Percentiles rank a stretch among this genome's conserved stretches.
These are phyloP conservation scores for Cornus suecica DNA, from an alignment of 148 eudicot genomes.

Conservation along the genomic window DNA sequence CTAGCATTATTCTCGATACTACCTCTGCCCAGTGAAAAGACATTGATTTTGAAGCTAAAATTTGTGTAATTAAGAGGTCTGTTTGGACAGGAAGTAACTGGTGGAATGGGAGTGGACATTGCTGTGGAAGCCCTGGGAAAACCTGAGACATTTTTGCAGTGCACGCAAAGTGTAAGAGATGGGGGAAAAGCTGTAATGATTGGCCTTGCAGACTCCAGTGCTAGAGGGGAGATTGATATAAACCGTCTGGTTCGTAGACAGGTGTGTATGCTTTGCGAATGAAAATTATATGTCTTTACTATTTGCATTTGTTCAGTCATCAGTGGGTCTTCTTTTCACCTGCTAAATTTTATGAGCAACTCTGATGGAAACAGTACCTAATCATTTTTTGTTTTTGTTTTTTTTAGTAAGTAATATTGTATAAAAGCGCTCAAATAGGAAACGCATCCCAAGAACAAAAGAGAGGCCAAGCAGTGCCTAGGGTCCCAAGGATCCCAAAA, in stretches of 20 bases:
- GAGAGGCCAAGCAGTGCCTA: too few species aligned
- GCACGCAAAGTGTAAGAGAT: constrained; percentile 93
- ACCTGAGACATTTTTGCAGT: constrained; percentile 75
- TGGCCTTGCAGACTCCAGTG: constrained; percentile 71
- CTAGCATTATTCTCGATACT: neutral
- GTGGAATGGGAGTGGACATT: constrained; percentile 89
- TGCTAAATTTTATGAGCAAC: neutral
- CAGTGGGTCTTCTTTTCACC: neutral
- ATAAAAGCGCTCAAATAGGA: too few species aligned
- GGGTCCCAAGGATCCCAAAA: too few species aligned
- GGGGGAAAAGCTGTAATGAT: constrained; percentile 99
- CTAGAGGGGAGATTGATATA: constrained; percentile 95
- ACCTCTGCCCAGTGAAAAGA: neutral
- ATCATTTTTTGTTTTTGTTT: too few species aligned
- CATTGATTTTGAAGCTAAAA: neutral
- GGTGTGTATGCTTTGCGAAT: constrained; percentile 38
- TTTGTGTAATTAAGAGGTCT: neutral
- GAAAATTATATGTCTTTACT: neutral
- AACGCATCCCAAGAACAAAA: too few species aligned
- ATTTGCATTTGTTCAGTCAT: neutral
- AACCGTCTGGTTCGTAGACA: constrained; percentile 97
- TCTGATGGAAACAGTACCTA: neutral
- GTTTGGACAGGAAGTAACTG: constrained; percentile 76
- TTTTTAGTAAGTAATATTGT: too few species aligned
- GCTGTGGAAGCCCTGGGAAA: constrained; percentile 95